phyloP scores from a whole-genome alignment of 2,329 filamentous ascomycete species.

The Monilinia fructigena region DNA sequence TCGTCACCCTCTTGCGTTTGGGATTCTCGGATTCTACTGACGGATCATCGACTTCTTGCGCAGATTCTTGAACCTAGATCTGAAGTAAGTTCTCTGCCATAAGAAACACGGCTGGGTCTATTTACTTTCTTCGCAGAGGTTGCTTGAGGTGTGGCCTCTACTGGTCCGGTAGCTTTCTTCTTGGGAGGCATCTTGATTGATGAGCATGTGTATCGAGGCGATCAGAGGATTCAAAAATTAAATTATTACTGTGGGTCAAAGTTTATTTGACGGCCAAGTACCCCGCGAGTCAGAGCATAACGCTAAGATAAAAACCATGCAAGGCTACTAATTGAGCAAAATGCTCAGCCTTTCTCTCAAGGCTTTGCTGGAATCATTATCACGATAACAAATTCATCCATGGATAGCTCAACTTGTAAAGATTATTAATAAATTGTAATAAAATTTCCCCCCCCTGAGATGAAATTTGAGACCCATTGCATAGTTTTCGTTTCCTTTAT shows the following conservation, averaged over 20 bases:
- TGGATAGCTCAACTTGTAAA: no score
- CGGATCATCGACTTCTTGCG: constrained; percentile 10
- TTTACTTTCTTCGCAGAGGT: constrained; percentile 11
- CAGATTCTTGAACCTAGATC: constrained; percentile 13
- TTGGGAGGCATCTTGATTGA: constrained; percentile 24
- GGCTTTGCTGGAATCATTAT: not conserved
- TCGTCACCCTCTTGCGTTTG: constrained; percentile 31
- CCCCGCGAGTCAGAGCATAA: constrained; percentile 17
- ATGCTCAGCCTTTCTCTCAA: not conserved
- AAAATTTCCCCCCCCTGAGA: no score
- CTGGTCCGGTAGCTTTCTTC: constrained; percentile 20
- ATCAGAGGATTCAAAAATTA: constrained; percentile 17
- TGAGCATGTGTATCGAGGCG: not conserved
- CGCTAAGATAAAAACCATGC: constrained; percentile 10
- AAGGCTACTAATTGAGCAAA: not conserved
- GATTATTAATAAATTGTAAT: no score
- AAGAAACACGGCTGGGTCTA: not conserved
- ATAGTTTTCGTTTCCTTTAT: not conserved
- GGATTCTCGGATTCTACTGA: constrained; percentile 30
- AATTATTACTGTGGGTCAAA: constrained; percentile 16
- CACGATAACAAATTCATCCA: not conserved
- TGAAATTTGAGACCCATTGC: no score
- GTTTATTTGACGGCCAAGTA: constrained; percentile 18
- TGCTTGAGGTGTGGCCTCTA: constrained; percentile 12
- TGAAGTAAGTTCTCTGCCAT: constrained; percentile 4